Conservation (phyloP, 2,329 filamentous ascomycete species). For the Monilinia polystroma region DNA sequence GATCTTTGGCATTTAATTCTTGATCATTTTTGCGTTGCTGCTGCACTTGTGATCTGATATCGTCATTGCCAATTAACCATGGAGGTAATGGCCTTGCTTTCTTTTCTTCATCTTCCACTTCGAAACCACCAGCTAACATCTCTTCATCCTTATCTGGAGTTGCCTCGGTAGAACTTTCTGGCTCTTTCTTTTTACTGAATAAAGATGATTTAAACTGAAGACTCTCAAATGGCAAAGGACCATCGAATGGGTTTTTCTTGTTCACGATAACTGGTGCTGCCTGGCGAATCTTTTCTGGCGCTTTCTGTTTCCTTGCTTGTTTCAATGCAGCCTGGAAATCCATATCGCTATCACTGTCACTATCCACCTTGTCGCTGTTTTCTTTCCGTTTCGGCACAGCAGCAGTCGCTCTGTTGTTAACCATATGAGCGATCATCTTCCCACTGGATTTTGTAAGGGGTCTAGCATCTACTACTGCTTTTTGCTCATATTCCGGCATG, state of each 20-base stretch:
- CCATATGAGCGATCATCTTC: conserved; percentile 67
- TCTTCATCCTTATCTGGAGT: conserved; percentile 33
- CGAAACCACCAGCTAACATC: conserved; percentile 44
- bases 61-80: conserved; percentile 65
- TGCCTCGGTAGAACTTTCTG: conserved; percentile 29
- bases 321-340: conserved; percentile 76
- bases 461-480: conserved; percentile 50
- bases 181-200: conserved; percentile 47
- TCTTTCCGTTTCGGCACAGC: conserved; percentile 48
- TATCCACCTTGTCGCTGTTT: conserved; percentile 39
- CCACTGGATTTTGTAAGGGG: conserved; percentile 54
- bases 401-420: conserved; percentile 70
- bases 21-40: conserved; percentile 56
- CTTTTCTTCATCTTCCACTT: conserved; percentile 40
- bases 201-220: conserved; percentile 66
- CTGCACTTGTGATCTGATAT: conserved; percentile 63
- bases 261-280: conserved; percentile 47
- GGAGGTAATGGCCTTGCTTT: conserved; percentile 62
- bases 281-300: conserved; percentile 42
- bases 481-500: conserved; percentile 57
- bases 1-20: conserved; percentile 64
- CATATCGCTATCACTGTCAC: conserved; percentile 71
- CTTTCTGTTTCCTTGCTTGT: conserved; percentile 64
- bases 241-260: conserved; percentile 66
- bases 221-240: conserved; percentile 88